These are phyloP conservation scores for Cornus kousa DNA, from an alignment of 148 eudicot species.

Conservation along the genomic window DNA sequence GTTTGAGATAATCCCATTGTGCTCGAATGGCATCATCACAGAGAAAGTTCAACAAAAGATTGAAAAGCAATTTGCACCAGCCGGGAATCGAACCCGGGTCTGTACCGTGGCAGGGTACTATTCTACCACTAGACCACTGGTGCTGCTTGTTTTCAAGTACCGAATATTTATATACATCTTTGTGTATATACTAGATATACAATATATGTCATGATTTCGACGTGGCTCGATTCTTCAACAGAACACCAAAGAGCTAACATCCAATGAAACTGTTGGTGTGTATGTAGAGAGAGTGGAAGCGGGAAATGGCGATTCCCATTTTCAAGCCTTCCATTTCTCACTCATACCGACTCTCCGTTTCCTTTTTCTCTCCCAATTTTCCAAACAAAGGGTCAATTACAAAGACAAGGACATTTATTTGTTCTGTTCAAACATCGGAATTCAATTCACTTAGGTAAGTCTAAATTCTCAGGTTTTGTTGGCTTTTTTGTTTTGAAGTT, in stretches of 20 bases:
- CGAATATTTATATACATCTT: background rate
- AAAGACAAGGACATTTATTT: constrained; percentile 16
- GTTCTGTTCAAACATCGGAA: constrained; percentile 21
- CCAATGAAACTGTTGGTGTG: background rate
- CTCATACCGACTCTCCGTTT: background rate
- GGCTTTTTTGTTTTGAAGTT: background rate
- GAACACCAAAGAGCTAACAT: background rate
- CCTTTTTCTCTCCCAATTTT: background rate
- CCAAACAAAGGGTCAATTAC: background rate
- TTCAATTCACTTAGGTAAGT: constrained; percentile 16
- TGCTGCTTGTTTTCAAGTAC: constrained; percentile 11
- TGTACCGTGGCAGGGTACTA: constrained; percentile 79
- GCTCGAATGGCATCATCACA: too few species aligned
- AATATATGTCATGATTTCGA: background rate
- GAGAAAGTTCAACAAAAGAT: too few species aligned
- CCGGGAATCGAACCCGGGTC: constrained; percentile 79
- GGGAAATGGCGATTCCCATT: constrained; percentile 22
- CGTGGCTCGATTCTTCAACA: background rate
- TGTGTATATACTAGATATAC: too few species aligned
- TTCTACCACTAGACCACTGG: constrained; percentile 77
- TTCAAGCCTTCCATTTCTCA: constrained; percentile 18
- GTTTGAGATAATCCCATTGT: too few species aligned
- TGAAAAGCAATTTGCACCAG: constrained; percentile 32
- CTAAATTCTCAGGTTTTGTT: background rate
- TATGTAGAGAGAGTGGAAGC: background rate